These are phyloP conservation scores for Meripilus lineatus DNA, from an alignment of 1,284 basidiomycete genomes.

Conservation along the genomic window DNA sequence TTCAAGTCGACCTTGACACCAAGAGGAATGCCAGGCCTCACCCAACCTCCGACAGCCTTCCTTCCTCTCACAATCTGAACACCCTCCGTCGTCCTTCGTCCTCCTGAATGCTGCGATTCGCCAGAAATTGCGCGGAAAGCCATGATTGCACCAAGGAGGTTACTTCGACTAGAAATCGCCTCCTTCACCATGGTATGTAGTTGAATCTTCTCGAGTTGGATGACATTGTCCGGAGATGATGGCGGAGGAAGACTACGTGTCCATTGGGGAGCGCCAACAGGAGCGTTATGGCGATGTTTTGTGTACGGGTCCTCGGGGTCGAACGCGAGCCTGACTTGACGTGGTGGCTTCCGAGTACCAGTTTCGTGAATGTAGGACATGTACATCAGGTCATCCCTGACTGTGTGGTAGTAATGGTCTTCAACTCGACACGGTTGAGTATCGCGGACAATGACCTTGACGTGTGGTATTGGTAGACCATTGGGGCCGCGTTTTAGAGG, in stretches of 20 bases:
- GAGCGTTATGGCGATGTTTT: conserved; percentile 66
- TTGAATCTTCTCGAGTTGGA: conserved; percentile 79
- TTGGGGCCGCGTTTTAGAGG: conserved; percentile 35
- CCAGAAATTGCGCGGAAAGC: conserved; percentile 87
- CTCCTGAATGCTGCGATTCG: conserved; percentile 69
- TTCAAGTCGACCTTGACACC: conserved; percentile 89
- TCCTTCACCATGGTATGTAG: conserved; percentile 85
- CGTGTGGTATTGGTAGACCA: conserved; percentile 63
- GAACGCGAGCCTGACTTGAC: conserved; percentile 63
- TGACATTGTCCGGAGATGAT: conserved; percentile 61
- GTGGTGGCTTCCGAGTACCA: conserved; percentile 44
- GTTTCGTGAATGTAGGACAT: conserved; percentile 86
- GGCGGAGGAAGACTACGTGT: conserved; percentile 63
- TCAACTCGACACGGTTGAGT: conserved; percentile 75
- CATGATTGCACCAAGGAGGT: conserved; percentile 83
- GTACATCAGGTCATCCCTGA: conserved; percentile 90
- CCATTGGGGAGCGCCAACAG: conserved; percentile 67
- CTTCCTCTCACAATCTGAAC: conserved; percentile 80
- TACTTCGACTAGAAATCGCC: conserved; percentile 68
- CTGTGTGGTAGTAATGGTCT: conserved; percentile 82
- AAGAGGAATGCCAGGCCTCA: conserved; percentile 79
- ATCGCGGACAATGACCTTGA: conserved; percentile 58
- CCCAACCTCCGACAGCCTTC: conserved; percentile 79
- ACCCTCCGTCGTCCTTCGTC: conserved; percentile 63
- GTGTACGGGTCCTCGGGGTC: conserved; percentile 79